Conservation (phyloP, 1,284 basidiomycete genomes). For the Neonothopanus nambi region DNA sequence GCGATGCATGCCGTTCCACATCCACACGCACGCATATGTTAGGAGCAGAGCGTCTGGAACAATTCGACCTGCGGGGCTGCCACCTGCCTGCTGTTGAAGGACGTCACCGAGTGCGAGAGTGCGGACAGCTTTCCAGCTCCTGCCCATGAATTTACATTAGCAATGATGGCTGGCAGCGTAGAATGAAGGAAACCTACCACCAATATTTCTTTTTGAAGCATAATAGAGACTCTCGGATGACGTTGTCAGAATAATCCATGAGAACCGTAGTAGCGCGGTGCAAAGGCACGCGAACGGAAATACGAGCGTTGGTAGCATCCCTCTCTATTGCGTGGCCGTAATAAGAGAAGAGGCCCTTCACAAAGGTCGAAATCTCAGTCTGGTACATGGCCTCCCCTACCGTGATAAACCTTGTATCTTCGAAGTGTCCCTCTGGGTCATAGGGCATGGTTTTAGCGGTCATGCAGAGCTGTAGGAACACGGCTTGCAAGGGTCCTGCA, state of each 20-base stretch:
- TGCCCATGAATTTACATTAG: too few relatives aligned
- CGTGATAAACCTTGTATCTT: neutral
- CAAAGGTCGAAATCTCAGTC: neutral
- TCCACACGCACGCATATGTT: neutral
- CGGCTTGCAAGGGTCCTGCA: constrained; percentile 13
- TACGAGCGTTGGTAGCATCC: constrained; percentile 21
- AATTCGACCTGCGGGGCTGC: neutral
- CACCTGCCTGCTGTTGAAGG: neutral
- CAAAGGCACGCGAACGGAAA: constrained; percentile 27
- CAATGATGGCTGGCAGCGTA: neutral
- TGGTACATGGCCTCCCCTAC: neutral
- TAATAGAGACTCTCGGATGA: neutral
- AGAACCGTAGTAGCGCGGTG: constrained; percentile 14
- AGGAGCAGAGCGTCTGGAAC: neutral
- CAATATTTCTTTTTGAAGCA: neutral
- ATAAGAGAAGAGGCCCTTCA: neutral
- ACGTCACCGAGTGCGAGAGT: neutral
- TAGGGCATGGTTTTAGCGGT: neutral
- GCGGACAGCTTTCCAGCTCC: neutral
- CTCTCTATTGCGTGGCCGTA: neutral
- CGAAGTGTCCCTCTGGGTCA: neutral
- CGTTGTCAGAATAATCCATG: neutral
- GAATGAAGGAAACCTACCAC: neutral
- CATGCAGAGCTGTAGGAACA: neutral
- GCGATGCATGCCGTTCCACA: neutral